Evolutionary conservation across 371 early-diverging fungal genomes (phyloP).

Genomic region (Massospora cicadina): DNA sequence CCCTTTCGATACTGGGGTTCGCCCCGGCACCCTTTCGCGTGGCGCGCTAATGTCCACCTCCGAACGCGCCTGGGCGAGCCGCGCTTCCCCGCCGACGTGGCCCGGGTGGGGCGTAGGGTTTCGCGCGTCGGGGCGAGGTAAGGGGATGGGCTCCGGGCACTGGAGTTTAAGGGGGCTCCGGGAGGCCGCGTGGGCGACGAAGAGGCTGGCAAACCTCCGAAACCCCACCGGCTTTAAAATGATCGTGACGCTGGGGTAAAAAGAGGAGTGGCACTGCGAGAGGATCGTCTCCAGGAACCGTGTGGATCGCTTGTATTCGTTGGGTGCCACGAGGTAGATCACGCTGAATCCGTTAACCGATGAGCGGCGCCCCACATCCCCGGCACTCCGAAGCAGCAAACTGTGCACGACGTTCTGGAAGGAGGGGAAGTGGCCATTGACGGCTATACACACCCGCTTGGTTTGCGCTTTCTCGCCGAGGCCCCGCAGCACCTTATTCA

Average conservation of each 20-base stretch:
- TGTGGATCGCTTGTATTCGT: neutral
- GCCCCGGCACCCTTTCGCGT: neutral
- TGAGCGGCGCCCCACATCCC: neutral
- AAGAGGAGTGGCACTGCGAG: neutral
- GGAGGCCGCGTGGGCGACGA: slow-evolving; percentile 1
- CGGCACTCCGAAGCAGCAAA: neutral
- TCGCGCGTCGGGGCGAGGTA: neutral
- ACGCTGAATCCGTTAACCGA: neutral
- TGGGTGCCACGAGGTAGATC: slow-evolving; percentile 3
- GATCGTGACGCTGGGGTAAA: slow-evolving; percentile 6
- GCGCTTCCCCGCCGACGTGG: neutral
- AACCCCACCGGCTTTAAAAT: slow-evolving; percentile 10
- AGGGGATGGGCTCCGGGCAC: neutral
- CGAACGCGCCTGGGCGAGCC: neutral
- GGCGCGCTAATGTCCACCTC: neutral
- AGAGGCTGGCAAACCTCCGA: slow-evolving; percentile 4
- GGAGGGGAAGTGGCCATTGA: neutral
- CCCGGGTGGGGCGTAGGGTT: neutral
- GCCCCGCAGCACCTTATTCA: neutral
- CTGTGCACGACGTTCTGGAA: slow-evolving; percentile 2
- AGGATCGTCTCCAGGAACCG: slow-evolving; percentile 7
- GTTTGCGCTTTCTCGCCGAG: neutral
- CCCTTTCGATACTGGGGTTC: neutral
- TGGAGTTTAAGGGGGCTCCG: neutral
- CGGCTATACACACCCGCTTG: neutral